Evolutionary conservation across 352 stramenopile species (phyloP).

Genomic region (Globisporangium alternatum): DNA sequence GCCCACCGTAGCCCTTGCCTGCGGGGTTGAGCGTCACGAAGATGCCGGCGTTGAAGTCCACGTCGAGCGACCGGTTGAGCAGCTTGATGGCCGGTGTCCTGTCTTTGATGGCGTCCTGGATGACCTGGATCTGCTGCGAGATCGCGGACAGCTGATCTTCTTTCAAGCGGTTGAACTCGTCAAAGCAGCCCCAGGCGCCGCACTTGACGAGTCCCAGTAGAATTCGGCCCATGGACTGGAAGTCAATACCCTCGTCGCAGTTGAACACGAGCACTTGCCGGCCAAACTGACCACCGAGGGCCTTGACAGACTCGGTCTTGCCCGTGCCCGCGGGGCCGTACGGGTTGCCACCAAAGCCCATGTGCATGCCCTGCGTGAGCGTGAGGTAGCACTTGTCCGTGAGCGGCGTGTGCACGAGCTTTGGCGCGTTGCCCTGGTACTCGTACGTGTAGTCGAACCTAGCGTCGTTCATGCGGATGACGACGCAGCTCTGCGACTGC

Average conservation of each 20-base stretch:
- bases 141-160: slow-evolving; percentile 93
- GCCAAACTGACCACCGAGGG: slow-evolving; percentile 87
- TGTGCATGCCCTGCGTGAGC: slow-evolving; percentile 92
- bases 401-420: slow-evolving; percentile 93
- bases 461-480: slow-evolving; percentile 72
- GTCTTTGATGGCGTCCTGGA: slow-evolving; percentile 93
- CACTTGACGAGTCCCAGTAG: slow-evolving; percentile 95
- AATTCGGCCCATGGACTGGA: slow-evolving; percentile 93
- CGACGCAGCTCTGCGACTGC: slow-evolving; percentile 31
- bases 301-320: slow-evolving; percentile 95
- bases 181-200: slow-evolving; percentile 95
- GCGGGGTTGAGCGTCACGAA: slow-evolving; percentile 96
- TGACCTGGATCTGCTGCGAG: slow-evolving; percentile 94
- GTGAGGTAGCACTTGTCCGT: slow-evolving; percentile 96
- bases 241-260: slow-evolving; percentile 95
- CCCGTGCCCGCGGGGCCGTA: slow-evolving; percentile 93
- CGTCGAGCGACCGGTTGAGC: slow-evolving; percentile 80
- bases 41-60: slow-evolving; percentile 93
- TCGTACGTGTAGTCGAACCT: slow-evolving; percentile 94
- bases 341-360: slow-evolving; percentile 92
- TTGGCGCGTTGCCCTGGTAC: slow-evolving; percentile 93
- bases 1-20: slow-evolving; percentile 92
- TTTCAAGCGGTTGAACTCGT: slow-evolving; percentile 96
- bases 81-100: slow-evolving; percentile 67
- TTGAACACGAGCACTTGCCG: slow-evolving; percentile 93